A percentile compares a stretch with the other conserved stretches of the same genome.
Evolutionary conservation across 371 early-diverging fungal species (phyloP).

Genomic region (Mucor saturninus): DNA sequence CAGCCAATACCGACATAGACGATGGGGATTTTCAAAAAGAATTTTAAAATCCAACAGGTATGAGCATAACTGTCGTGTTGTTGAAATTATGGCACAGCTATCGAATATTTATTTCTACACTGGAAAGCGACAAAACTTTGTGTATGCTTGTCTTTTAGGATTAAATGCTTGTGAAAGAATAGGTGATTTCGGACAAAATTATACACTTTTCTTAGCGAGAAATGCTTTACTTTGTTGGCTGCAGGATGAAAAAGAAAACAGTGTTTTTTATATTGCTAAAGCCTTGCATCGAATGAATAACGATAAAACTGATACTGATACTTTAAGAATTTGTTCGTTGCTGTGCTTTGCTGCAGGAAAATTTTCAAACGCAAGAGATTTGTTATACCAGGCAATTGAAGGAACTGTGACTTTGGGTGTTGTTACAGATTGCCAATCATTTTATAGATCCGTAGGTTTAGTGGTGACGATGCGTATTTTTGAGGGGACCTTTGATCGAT

Average conservation of each 20-base stretch:
- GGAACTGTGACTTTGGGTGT: constrained; percentile 54
- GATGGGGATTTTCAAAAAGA: constrained; percentile 7
- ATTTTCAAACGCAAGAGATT: constrained; percentile 43
- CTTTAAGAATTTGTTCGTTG: constrained; percentile 49
- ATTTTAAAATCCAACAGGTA: constrained; percentile 16
- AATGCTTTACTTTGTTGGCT: constrained; percentile 55
- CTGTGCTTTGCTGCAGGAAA: constrained; percentile 59
- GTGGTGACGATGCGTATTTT: constrained; percentile 58
- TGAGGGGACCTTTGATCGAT: constrained; percentile 53
- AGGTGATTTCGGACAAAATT: constrained; percentile 39
- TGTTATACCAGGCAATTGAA: constrained; percentile 51
- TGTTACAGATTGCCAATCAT: constrained; percentile 57
- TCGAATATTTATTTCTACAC: constrained; percentile 61
- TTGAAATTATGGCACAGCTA: constrained; percentile 55
- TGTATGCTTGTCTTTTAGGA: constrained; percentile 46
- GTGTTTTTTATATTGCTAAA: constrained; percentile 50
- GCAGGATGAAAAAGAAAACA: constrained; percentile 49
- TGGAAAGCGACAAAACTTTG: constrained; percentile 46
- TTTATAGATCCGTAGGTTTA: constrained; percentile 56
- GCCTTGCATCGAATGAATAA: constrained; percentile 37
- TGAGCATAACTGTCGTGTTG: constrained; percentile 39
- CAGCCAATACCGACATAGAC: constrained; percentile 35
- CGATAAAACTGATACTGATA: constrained; percentile 42
- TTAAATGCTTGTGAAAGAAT: constrained; percentile 54
- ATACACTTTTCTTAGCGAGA: constrained; percentile 53